Conservation (phyloP, 768 basidiomycete species). For the Trametes maxima region DNA sequence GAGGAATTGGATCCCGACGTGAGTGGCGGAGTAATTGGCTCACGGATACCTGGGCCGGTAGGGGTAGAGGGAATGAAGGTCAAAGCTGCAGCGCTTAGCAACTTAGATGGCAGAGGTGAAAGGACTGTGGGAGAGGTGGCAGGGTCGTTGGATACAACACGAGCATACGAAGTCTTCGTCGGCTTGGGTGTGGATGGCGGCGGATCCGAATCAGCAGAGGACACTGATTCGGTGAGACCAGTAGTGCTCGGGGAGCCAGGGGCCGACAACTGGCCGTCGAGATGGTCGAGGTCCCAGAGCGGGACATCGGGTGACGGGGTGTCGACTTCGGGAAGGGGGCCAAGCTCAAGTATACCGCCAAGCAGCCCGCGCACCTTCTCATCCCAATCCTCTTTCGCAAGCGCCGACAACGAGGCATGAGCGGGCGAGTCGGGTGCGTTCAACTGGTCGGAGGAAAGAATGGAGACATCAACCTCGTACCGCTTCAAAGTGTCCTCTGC, state of each 20-base stretch:
- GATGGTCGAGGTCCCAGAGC: constrained; percentile 27
- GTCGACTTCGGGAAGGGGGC: constrained; percentile 20
- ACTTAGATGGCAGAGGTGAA: constrained; percentile 31
- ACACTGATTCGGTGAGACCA: constrained; percentile 45
- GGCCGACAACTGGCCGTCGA: constrained; percentile 21
- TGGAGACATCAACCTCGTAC: constrained; percentile 31
- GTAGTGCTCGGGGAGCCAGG: constrained; percentile 16
- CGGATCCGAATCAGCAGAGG: constrained; percentile 43
- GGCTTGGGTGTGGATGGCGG: constrained; percentile 56
- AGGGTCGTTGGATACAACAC: constrained; percentile 37
- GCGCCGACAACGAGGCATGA: background rate
- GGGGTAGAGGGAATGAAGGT: constrained; percentile 30
- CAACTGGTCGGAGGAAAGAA: constrained; percentile 16
- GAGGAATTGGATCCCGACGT: constrained; percentile 22
- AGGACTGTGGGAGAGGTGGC: constrained; percentile 19
- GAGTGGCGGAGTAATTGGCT: constrained; percentile 20
- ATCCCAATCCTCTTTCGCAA: constrained; percentile 45
- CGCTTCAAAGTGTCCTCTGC: constrained; percentile 26
- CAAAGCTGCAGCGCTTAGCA: constrained; percentile 31
- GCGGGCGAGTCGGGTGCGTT: background rate
- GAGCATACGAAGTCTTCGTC: constrained; percentile 37
- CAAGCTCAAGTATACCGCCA: constrained; percentile 30
- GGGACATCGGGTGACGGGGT: constrained; percentile 17
- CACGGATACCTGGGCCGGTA: background rate
- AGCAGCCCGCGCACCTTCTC: constrained; percentile 44